Conservation (phyloP, 345 rosid species). For the Cardamine chenopodiifolia region DNA sequence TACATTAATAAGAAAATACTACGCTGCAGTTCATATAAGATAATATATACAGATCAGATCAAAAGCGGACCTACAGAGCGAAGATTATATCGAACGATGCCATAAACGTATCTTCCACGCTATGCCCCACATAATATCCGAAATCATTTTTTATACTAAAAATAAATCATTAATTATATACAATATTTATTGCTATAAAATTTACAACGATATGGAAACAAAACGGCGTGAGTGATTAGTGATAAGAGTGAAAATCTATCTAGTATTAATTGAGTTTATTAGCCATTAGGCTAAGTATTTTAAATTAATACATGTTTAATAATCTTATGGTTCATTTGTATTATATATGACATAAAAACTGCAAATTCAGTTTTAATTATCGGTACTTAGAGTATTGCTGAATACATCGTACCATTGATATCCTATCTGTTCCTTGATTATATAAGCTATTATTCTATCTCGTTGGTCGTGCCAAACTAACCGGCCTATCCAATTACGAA, state of each 20-base stretch:
- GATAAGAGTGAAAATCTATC: neutral
- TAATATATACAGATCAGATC: slow-evolving; percentile 19
- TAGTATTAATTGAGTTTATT: neutral
- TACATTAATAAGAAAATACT: neutral
- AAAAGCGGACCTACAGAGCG: slow-evolving; percentile 23
- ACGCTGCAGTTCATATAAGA: neutral
- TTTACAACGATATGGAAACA: neutral
- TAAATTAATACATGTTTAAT: neutral
- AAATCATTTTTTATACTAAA: neutral
- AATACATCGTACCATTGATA: too few species aligned
- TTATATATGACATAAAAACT: neutral
- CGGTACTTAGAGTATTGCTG: too few species aligned
- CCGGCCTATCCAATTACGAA: too few species aligned
- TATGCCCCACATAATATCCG: slow-evolving; percentile 15
- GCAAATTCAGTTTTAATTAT: neutral
- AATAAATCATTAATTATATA: neutral
- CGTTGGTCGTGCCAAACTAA: too few species aligned
- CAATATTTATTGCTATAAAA: neutral
- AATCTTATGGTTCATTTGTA: too few species aligned
- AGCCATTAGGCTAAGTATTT: neutral
- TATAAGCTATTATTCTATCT: too few species aligned
- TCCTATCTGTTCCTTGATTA: too few species aligned
- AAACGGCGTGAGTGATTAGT: neutral
- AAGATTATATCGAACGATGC: slow-evolving; percentile 25
- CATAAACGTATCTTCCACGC: slow-evolving; percentile 32